Evolutionary conservation across 2,329 filamentous ascomycete genomes (phyloP).

Genomic region (Trichoderma cornu-damae): DNA sequence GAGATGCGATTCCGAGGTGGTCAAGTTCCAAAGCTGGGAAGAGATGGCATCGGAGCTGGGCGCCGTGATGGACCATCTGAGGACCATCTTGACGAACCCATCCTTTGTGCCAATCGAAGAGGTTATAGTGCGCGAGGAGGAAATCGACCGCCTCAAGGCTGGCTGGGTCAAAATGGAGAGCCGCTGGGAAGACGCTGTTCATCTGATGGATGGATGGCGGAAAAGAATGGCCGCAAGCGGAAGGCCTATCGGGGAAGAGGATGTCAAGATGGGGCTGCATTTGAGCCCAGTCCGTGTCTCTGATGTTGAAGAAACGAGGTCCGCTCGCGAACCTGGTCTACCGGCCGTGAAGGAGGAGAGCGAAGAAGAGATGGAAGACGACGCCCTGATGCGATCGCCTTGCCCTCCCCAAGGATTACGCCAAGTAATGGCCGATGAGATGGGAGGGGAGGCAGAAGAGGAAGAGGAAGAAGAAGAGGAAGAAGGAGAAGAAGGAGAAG

Average conservation of each 20-base stretch:
- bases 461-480: slow-evolving; percentile 26
- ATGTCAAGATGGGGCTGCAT: slow-evolving; percentile 62
- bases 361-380: slow-evolving; percentile 32
- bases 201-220: slow-evolving; percentile 89
- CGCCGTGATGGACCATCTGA: slow-evolving; percentile 71
- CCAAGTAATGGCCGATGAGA: slow-evolving; percentile 12
- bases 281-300: slow-evolving; percentile 55
- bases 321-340: slow-evolving; percentile 36
- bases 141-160: slow-evolving; percentile 74
- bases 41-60: slow-evolving; percentile 73
- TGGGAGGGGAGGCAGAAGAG: slow-evolving; percentile 21
- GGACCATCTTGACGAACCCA: slow-evolving; percentile 83
- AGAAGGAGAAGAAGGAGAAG: slow-evolving; percentile 21
- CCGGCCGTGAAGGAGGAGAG: slow-evolving; percentile 47
- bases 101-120: slow-evolving; percentile 95
- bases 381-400: slow-evolving; percentile 26
- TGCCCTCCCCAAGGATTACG: slow-evolving; percentile 24
- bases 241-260: slow-evolving; percentile 63
- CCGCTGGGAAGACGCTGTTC: slow-evolving; percentile 83
- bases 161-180: slow-evolving; percentile 93
- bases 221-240: slow-evolving; percentile 69
- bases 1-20: slow-evolving; percentile 29
- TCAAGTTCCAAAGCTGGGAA: slow-evolving; percentile 43
- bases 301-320: slow-evolving; percentile 45
- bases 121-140: slow-evolving; percentile 84